Conservation (phyloP, 1,284 basidiomycete species). For the Malassezia furfur region DNA sequence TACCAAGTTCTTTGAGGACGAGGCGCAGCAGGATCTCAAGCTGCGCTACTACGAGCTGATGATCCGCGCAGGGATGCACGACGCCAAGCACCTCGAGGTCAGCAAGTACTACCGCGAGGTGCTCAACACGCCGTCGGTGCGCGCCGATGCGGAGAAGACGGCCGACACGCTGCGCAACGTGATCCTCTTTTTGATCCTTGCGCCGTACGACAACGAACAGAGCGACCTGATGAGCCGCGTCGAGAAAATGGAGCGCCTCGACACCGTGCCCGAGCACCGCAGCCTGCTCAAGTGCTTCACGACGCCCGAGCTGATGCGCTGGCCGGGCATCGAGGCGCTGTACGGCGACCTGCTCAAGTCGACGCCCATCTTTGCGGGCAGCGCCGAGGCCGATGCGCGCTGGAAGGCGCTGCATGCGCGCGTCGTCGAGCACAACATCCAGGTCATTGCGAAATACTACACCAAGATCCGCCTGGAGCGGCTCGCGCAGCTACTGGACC, state of each 20-base stretch:
- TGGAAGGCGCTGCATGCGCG: conserved; percentile 94
- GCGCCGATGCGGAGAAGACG: conserved; percentile 53
- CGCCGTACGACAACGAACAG: conserved; percentile 92
- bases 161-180: conserved; percentile 57
- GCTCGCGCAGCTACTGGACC: conserved; percentile 76
- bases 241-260: conserved; percentile 58
- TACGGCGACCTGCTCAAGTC: conserved; percentile 74
- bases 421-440: conserved; percentile 96
- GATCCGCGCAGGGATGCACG: conserved; percentile 81
- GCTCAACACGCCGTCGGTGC: conserved; percentile 87
- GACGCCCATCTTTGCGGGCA: conserved; percentile 66
- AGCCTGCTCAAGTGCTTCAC: conserved; percentile 93
- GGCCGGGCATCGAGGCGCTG: conserved; percentile 86
- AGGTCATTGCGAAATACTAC: conserved; percentile 88
- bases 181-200: conserved; percentile 84
- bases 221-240: conserved; percentile 88
- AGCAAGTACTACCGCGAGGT: conserved; percentile 93
- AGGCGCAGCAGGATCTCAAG: conserved; percentile 85
- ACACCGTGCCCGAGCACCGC: conserved; percentile 75
- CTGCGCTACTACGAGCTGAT: conserved; percentile 90
- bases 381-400: conserved; percentile 57
- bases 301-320: conserved; percentile 89
- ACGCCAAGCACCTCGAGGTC: conserved; percentile 77
- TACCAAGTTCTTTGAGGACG: conserved; percentile 78
- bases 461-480: conserved; percentile 78